phyloP scores from a whole-genome alignment of 148 eudicot genomes.

The Bassia scoparia region DNA sequence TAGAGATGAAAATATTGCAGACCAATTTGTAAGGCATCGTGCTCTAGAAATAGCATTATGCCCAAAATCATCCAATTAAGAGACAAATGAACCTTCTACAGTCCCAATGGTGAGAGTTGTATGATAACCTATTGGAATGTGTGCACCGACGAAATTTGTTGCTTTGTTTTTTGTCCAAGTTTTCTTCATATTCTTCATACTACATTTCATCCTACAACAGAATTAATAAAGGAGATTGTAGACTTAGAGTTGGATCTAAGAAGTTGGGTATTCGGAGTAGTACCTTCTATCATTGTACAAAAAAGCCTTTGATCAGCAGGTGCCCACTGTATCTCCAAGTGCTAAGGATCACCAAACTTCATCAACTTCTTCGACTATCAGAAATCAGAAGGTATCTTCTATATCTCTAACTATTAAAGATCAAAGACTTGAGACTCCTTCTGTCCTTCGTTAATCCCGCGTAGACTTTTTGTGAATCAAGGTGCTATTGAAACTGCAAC shows the following conservation, averaged over 20 bases:
- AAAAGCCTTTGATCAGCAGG: constrained; percentile 86
- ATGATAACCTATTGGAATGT: not conserved
- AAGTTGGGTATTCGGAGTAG: constrained; percentile 84
- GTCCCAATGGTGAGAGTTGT: constrained; percentile 60
- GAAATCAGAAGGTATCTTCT: constrained; percentile 50
- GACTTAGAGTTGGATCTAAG: constrained; percentile 79
- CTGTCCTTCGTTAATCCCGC: constrained; percentile 41
- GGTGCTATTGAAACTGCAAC: constrained; percentile 38
- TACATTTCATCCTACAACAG: constrained; percentile 77
- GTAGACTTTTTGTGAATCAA: constrained; percentile 51
- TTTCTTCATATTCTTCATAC: not conserved
- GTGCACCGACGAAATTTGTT: not conserved
- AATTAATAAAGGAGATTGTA: constrained; percentile 84
- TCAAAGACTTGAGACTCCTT: constrained; percentile 43
- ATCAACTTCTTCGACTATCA: constrained; percentile 46
- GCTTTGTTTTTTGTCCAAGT: not conserved
- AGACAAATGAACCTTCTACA: constrained; percentile 34
- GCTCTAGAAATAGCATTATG: constrained; percentile 82
- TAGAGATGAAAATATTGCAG: constrained; percentile 83
- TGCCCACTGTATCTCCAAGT: constrained; percentile 53
- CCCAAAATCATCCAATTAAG: constrained; percentile 46
- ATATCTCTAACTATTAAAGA: constrained; percentile 48
- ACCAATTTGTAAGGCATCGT: too few relatives aligned
- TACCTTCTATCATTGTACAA: constrained; percentile 87
- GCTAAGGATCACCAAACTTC: constrained; percentile 24